Percentiles rank a stretch among this genome's conserved stretches.
Conservation (phyloP, 371 early-diverging fungal genomes). For the Paraphysoderma sedebokerense region DNA sequence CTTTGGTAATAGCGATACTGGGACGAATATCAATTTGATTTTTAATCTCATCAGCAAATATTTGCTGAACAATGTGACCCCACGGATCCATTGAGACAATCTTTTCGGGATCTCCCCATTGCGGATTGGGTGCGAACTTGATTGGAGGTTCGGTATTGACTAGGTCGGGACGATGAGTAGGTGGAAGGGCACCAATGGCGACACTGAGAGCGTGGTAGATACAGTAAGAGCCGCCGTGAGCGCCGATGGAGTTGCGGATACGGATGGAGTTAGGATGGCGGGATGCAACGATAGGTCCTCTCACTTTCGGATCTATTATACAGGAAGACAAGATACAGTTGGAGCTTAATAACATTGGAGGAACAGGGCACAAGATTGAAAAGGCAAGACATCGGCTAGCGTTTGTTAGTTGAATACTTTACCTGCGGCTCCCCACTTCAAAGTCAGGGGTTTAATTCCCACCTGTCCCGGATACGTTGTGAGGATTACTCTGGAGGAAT, state of each 20-base stretch:
- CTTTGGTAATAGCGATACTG: conserved; percentile 84
- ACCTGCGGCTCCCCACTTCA: conserved; percentile 60
- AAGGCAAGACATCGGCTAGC: too few species aligned
- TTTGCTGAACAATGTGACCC: conserved; percentile 58
- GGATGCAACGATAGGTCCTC: conserved; percentile 81
- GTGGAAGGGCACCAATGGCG: conserved; percentile 71
- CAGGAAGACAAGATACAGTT: background rate
- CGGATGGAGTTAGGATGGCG: conserved; percentile 59
- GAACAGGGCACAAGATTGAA: too few species aligned
- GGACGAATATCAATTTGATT: conserved; percentile 75
- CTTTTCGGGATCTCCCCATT: conserved; percentile 74
- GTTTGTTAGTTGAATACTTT: too few species aligned
- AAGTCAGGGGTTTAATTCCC: conserved; percentile 62
- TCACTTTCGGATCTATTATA: conserved; percentile 30
- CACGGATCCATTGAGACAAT: conserved; percentile 91
- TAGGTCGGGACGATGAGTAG: conserved; percentile 71
- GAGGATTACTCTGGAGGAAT: conserved; percentile 24
- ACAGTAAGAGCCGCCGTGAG: conserved; percentile 86
- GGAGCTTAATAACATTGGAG: too few species aligned
- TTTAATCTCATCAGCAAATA: conserved; percentile 41
- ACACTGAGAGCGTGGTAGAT: conserved; percentile 85
- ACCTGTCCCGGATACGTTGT: conserved; percentile 71
- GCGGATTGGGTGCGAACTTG: conserved; percentile 59
- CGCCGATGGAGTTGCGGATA: conserved; percentile 79
- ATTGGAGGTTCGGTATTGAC: conserved; percentile 74